These are phyloP conservation scores for Leccinum longicurvipes DNA, from an alignment of 768 basidiomycete species.

Conservation along the genomic window DNA sequence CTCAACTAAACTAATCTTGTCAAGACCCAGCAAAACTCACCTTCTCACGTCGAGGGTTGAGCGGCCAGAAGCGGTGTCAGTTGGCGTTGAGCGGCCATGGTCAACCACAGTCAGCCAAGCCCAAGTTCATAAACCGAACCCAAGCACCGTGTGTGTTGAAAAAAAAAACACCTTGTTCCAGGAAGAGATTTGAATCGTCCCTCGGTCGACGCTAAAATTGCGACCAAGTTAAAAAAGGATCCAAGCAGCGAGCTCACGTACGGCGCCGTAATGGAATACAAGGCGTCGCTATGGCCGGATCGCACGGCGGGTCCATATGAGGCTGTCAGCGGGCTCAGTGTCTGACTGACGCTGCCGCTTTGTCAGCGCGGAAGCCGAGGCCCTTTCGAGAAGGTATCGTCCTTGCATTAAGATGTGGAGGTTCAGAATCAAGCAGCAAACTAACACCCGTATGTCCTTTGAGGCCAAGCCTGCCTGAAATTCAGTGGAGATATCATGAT, in stretches of 20 bases:
- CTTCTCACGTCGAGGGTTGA: conserved; percentile 8
- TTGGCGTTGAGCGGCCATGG: too few species aligned
- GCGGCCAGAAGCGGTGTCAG: conserved; percentile 21
- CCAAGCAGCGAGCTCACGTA: not conserved
- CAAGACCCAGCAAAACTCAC: not conserved
- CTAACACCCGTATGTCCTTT: not conserved
- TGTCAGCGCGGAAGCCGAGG: not conserved
- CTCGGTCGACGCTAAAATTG: not conserved
- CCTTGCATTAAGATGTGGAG: conserved; percentile 4
- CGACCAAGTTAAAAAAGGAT: conserved; percentile 1
- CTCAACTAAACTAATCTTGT: too few species aligned
- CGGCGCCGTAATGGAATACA: conserved; percentile 16
- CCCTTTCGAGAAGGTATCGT: not conserved
- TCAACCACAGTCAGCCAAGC: too few species aligned
- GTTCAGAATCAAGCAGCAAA: conserved; percentile 8
- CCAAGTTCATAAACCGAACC: too few species aligned
- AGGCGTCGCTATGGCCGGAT: conserved; percentile 7
- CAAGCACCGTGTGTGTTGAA: too few species aligned
- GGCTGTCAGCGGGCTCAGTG: not conserved
- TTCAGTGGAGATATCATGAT: not conserved
- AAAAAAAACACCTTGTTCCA: not conserved
- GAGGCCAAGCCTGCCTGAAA: conserved; percentile 1
- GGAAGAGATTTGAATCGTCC: not conserved
- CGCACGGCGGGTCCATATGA: not conserved
- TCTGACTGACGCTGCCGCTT: not conserved